Conservation (phyloP, 176 grass and related monocot genomes). For the Juncus inflexus region DNA sequence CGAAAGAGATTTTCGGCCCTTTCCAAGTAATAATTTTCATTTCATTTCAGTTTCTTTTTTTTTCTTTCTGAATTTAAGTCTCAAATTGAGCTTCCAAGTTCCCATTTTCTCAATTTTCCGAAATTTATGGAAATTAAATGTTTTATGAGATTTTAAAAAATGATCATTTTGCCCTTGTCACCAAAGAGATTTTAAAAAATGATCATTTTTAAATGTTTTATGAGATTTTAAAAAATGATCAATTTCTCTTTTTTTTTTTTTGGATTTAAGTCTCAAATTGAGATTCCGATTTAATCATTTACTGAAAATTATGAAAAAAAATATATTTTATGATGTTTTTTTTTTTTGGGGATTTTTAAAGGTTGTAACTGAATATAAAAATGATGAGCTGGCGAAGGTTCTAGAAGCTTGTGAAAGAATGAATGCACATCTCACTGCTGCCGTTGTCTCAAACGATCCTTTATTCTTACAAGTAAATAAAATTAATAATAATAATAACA, state of each 20-base stretch:
- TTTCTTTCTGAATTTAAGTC: not conserved
- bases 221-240: slow-evolving; percentile 60
- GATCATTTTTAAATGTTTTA: slow-evolving; percentile 65
- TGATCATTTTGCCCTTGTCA: slow-evolving; percentile 74
- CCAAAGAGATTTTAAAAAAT: slow-evolving; percentile 75
- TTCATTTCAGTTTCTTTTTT: not conserved
- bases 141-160: slow-evolving; percentile 68
- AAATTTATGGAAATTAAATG: no score
- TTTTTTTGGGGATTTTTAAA: no score
- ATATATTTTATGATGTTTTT: no score
- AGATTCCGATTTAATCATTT: not conserved
- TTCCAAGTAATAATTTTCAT: slow-evolving; percentile 64
- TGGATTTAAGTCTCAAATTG: not conserved
- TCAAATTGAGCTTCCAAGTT: not conserved
- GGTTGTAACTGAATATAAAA: slow-evolving; percentile 80
- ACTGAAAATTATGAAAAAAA: no score
- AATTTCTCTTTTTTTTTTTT: not conserved
- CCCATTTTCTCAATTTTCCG: slow-evolving; percentile 2
- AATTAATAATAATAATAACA: no score
- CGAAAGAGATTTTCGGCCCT: slow-evolving; percentile 85
- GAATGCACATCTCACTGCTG: slow-evolving; percentile 88
- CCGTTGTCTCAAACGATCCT: slow-evolving; percentile 85
- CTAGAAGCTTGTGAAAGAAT: slow-evolving; percentile 82
- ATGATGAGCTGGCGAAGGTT: slow-evolving; percentile 61
- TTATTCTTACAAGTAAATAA: slow-evolving; percentile 78